Percentiles rank a stretch among this genome's conserved stretches.
Evolutionary conservation across 331 rosid species (phyloP).

Genomic region (Quercus tomentella): DNA sequence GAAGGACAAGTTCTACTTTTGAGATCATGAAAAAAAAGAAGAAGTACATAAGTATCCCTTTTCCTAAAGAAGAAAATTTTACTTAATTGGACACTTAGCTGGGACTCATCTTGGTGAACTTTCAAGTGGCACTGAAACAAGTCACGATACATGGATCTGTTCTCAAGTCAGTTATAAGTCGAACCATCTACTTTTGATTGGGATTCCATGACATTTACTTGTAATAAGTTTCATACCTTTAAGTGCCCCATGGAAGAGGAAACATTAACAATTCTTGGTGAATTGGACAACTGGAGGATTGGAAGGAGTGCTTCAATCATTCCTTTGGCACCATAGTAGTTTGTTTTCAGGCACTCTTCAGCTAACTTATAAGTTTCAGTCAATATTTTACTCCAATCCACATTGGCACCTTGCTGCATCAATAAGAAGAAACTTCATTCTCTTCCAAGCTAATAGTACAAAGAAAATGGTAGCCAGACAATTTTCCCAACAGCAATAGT

Average conservation of each 20-base stretch:
- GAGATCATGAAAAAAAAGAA: no score
- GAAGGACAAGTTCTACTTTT: no score
- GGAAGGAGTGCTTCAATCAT: conserved; percentile 32
- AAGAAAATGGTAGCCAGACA: no score
- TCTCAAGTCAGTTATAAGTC: neutral
- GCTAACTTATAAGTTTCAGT: conserved; percentile 19
- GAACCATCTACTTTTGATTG: neutral
- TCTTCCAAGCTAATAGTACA: no score
- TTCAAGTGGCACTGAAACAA: no score
- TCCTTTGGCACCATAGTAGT: conserved; percentile 44
- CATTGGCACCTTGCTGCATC: conserved; percentile 17
- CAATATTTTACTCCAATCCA: conserved; percentile 40
- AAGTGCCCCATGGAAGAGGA: conserved; percentile 35
- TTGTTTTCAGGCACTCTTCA: conserved; percentile 36
- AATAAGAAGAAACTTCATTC: neutral
- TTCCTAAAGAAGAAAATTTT: no score
- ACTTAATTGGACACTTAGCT: no score
- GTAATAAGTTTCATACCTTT: conserved; percentile 15
- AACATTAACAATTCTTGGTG: conserved; percentile 51
- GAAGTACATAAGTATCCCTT: no score
- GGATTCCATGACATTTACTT: no score
- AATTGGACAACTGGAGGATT: conserved; percentile 37
- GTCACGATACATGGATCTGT: no score
- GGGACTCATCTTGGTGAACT: no score
- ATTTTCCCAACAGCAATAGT: no score